Base-by-base conservation (phyloP, 257 asterid species). In the Linaria vulgaris region DNA sequence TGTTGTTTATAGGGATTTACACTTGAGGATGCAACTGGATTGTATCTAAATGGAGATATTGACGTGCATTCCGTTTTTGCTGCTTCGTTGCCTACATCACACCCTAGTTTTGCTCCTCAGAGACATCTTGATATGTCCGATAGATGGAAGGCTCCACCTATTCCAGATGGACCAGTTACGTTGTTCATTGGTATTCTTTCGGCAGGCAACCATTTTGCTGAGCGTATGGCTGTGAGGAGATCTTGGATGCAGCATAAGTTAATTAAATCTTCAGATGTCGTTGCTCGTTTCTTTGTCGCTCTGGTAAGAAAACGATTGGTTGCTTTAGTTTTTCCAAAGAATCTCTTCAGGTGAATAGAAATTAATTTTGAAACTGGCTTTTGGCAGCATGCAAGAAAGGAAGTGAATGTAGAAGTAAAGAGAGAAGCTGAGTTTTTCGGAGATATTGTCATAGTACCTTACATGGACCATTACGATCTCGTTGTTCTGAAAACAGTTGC, bases 171-270 rank as follows among this genome's bases (percentile, higher is more conserved):
- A 31, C 83, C 85, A 0, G 91, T 83, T 41, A 95, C 87, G 71
- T 70, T 92, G 57, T 87, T 92, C 84, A 85, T 92, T 37, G 99
- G 99, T 53, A 65, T 92, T 78, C 95, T 92, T 56, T 92, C 99
- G 2, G 97, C 99, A 9, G 97, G 97, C 57, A 92, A 87, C 74
- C 99, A 92, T 79, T 89, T 92, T 75, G 96, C 95, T 7, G 99
- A 92, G 80, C 75, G 99, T 30, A 92, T 92, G 99, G 99, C 96
- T 37, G 91, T 82, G 44, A 79, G 99, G 74, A 87, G 73, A 70
- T 89, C 99, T 57, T 92, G 99, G 99, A 87, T 92, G 97, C 97
- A 85, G 64, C 88, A 89, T 59, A 64, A 67, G 64, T 83, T 85
- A 38, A 70, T 92, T 70, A 82, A 76, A 75, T 87, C 96, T 27